Evolutionary conservation across 225 moss, liverwort and hornwort genomes (phyloP), one percentile per base, ranked within the genome.

Genomic region (Straminergon stramineum): DNA sequence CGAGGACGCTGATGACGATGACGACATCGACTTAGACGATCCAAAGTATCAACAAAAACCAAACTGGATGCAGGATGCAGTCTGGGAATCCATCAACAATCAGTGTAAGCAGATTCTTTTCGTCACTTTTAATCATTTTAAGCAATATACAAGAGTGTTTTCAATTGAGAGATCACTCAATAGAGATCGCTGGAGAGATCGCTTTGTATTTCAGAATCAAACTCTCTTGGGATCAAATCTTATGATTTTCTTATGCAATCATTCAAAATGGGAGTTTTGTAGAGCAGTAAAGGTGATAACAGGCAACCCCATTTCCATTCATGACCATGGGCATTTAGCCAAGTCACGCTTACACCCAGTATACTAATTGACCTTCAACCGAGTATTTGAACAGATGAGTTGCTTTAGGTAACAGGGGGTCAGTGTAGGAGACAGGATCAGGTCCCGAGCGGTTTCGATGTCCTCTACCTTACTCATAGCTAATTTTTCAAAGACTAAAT

Each of bases 31-130:
- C 84, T 87, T 53, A 17, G 88, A 93, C 26, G 89, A 91, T 90
- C 90, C 90, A 15, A 90, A 93, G 43, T 93, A 91, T 65, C 75
- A 91, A 34, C 90, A 88, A 81, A 93, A 91, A 87, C 93, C 93
- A 84, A 90, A 93, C 84, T 93, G 93, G 93, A 93, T 93, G 93
- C 75, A 91, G 64, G 91, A 91, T 69, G 84, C 61, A 84, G 89
- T 81, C 35, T 93, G 93, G 93, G 84, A 93, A 66, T 76, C 90
- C 52, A 76, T 93, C 76, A 89, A 64, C 6, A 86, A 82, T 45
- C 88, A 93, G 79, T 56, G 93, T 93, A 87, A 63, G 87, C 30
- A 88, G 45, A 64, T 37, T 55, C 27, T 84, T 88, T 75, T 17
- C 45, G 56, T 75, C 74, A 26, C 41, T 63, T 30, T 74, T 13